Evolutionary conservation across 805 yeast genomes (phyloP).

Genomic region (Candida suzukii): DNA sequence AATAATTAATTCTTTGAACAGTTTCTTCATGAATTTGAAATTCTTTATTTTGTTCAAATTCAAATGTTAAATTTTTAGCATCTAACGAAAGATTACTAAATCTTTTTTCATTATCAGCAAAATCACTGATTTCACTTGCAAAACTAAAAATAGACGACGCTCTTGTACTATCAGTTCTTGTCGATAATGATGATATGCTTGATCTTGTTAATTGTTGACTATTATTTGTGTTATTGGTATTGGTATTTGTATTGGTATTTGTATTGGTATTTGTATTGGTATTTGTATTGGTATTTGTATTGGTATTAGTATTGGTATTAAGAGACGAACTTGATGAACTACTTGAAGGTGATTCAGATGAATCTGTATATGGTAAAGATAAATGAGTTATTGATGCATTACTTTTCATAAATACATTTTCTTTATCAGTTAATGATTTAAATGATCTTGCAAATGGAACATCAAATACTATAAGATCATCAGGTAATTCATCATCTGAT

Average conservation of each 20-base stretch:
- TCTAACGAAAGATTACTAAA: conserved; percentile 24
- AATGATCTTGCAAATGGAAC: conserved; percentile 59
- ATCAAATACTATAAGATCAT: conserved; percentile 47
- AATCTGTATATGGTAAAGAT: not conserved
- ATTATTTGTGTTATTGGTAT: not conserved
- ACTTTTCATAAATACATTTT: conserved; percentile 20
- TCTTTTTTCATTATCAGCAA: conserved; percentile 14
- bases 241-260: conserved; percentile 3
- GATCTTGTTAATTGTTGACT: not conserved
- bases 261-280: not conserved
- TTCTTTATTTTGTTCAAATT: conserved; percentile 24
- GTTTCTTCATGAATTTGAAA: conserved; percentile 29
- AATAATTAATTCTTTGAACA: conserved; percentile 23
- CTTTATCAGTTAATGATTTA: conserved; percentile 28
- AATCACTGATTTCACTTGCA: conserved; percentile 14
- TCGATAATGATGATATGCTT: conserved; percentile 20
- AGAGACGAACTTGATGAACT: not conserved
- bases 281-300: not conserved
- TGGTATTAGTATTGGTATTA: not conserved
- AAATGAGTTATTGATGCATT: not conserved
- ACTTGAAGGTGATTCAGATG: not conserved
- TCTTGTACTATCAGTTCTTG: conserved; percentile 33
- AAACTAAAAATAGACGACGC: conserved; percentile 39
- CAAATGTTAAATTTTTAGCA: conserved; percentile 25
- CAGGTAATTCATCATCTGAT: conserved; percentile 50